phyloP scores from a whole-genome alignment of 495 filamentous ascomycete genomes.

The Penicillium bialowiezense region DNA sequence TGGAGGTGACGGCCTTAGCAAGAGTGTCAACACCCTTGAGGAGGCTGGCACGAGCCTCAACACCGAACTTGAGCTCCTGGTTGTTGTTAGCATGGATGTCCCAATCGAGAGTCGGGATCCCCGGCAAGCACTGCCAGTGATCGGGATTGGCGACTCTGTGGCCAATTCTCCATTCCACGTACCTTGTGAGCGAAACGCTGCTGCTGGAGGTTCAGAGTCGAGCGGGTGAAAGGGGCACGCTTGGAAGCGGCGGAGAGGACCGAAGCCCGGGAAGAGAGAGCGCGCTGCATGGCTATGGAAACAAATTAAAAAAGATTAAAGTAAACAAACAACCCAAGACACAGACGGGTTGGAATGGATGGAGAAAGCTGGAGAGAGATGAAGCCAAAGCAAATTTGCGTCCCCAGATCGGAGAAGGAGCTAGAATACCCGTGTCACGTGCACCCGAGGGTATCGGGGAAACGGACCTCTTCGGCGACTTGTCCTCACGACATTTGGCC shows the following conservation, averaged over 20 bases:
- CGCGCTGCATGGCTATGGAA: slow-evolving; percentile 66
- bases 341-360: slow-evolving; percentile 25
- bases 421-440: slow-evolving; percentile 44
- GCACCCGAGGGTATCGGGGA: slow-evolving; percentile 32
- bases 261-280: slow-evolving; percentile 64
- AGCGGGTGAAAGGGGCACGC: slow-evolving; percentile 45
- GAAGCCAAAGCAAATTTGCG: slow-evolving; percentile 53
- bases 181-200: slow-evolving; percentile 95
- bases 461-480: slow-evolving; percentile 13
- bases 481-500: no score
- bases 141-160: not conserved
- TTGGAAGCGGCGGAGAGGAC: slow-evolving; percentile 67
- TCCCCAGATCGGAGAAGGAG: slow-evolving; percentile 46
- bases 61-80: slow-evolving; percentile 97
- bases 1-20: slow-evolving; percentile 93
- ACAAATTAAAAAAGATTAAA: slow-evolving; percentile 24
- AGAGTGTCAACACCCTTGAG: slow-evolving; percentile 95
- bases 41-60: slow-evolving; percentile 85
- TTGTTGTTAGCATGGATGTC: slow-evolving; percentile 22
- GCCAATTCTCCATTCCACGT: slow-evolving; percentile 25
- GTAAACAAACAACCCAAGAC: slow-evolving; percentile 20
- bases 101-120: slow-evolving; percentile 13
- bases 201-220: slow-evolving; percentile 68
- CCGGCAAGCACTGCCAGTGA: slow-evolving; percentile 13
- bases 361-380: slow-evolving; percentile 31